phyloP scores from a whole-genome alignment of 1,139 yeast species.

The Chernovozyma aurita region DNA sequence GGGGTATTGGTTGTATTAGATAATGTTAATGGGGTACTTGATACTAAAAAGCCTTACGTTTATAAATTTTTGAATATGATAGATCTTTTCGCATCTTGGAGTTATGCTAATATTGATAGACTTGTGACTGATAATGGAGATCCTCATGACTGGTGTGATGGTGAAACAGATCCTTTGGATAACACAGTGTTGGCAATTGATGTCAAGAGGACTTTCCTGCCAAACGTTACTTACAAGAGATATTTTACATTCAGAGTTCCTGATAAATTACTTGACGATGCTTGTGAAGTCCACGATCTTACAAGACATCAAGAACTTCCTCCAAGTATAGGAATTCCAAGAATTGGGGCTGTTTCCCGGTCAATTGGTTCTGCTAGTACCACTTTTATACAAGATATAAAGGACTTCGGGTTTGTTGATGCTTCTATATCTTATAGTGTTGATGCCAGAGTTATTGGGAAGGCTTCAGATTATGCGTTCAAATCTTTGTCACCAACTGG shows the following conservation, averaged over 20 bases:
- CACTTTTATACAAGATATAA: conserved; percentile 16
- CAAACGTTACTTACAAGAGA: conserved; percentile 37
- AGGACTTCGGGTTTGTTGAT: conserved; percentile 39
- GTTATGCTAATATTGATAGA: conserved; percentile 43
- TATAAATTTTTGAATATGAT: conserved; percentile 41
- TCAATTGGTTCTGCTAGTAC: conserved; percentile 9
- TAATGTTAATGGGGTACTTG: conserved; percentile 25
- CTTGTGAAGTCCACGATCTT: conserved; percentile 35
- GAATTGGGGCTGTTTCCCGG: conserved; percentile 13
- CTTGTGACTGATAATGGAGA: conserved; percentile 43
- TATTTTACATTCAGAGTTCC: conserved; percentile 41
- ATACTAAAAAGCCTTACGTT: conserved; percentile 24
- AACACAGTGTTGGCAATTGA: conserved; percentile 34
- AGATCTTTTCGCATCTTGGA: conserved; percentile 45
- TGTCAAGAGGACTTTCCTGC: conserved; percentile 35
- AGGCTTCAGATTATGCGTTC: conserved; percentile 31
- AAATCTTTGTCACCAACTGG: conserved; percentile 6
- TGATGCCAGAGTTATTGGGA: conserved; percentile 41
- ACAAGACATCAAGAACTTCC: conserved; percentile 35
- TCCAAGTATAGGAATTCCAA: conserved; percentile 34
- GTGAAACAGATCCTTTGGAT: conserved; percentile 44
- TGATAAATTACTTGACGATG: conserved; percentile 38
- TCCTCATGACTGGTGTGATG: conserved; percentile 48
- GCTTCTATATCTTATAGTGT: conserved; percentile 35
- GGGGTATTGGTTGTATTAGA: conserved; percentile 26